Evolutionary conservation across 176 grass and related monocot genomes (phyloP), one percentile per base, ranked within the genome.

Genomic region (Rhipidocladum racemiflorum): DNA sequence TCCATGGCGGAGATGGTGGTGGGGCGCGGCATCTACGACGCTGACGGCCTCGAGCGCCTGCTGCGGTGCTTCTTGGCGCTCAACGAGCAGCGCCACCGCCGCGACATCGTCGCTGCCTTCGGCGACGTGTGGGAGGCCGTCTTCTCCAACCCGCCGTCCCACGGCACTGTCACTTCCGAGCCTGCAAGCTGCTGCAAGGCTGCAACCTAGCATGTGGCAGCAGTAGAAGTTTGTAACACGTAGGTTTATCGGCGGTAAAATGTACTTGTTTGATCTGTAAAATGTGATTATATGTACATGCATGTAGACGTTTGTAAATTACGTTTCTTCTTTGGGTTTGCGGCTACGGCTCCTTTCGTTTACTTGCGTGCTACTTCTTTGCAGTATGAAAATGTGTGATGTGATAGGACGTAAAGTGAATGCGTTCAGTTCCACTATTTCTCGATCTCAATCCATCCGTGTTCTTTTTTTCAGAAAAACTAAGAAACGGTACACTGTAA

Each of bases 1-100:
- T 98, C 95, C 51, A 98, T 98, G 90, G 88, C 76, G 29, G 92
- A 98, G 70, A 98, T 98, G 95, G 89, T 98, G 56, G 92, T 87
- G 28, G 88, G 86, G 42, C 91, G 88, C 73, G 75, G 86, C 60
- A 95, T 98, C 72, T 95, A 93, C 60, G 95, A 98, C 71, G 70
- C 89, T 11, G 77, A 80, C 25, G 92, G 91, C 7, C 87, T 98
- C n/a, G 87, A 94, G 78, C 83, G 83, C 71, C 90, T 98, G 23
- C 89, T 95, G 30, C 84, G 89, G 13, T 95, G 95, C 85, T 98
- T 95, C 80, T 78, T 98, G 16, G 91, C 87, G 9, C 82, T 98
- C 38, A 93, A 98, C 82, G 83, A 90, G 39, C 81, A 59, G 43
- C 82, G 74, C 82, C 96, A 98, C 73, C 82, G 85, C 53, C 67